Evolutionary conservation across 2,329 filamentous ascomycete species (phyloP).

Genomic region (Beauveria sp.): DNA sequence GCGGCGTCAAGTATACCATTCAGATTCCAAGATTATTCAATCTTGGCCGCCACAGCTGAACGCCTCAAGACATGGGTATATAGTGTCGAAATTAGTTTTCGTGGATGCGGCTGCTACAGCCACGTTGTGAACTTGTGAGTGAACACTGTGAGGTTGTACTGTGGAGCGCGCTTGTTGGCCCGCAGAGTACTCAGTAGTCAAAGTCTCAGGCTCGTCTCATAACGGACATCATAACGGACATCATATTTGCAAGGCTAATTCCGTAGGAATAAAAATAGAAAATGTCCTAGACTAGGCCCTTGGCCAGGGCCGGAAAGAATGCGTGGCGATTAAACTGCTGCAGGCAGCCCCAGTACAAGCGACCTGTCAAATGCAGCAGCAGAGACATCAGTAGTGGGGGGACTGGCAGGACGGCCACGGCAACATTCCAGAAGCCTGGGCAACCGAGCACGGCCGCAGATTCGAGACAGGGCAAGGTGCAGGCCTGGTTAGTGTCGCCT

Average conservation of each 20-base stretch:
- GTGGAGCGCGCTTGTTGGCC: not conserved
- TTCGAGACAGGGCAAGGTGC: not conserved
- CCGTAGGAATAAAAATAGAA: not conserved
- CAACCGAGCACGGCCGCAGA: not conserved
- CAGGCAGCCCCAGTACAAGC: not conserved
- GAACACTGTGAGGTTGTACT: not conserved
- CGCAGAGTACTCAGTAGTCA: not conserved
- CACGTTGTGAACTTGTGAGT: not conserved
- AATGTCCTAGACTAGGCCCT: not conserved
- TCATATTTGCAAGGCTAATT: not conserved
- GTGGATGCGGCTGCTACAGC: not conserved
- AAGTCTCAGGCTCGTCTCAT: not conserved
- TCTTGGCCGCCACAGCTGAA: not conserved
- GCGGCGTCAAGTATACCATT: not conserved
- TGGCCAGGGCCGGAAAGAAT: not conserved
- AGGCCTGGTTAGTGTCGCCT: not conserved
- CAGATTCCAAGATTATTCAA: not conserved
- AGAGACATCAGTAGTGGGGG: not conserved
- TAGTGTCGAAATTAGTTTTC: not conserved
- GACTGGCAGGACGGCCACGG: not conserved
- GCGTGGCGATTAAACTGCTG: not conserved
- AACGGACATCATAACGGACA: not conserved
- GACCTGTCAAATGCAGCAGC: not conserved
- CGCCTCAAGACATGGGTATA: not conserved
- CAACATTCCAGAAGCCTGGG: constrained; percentile 1